phyloP scores from a whole-genome alignment of 208 protist genomes.

The Leptomonas seymouri region DNA sequence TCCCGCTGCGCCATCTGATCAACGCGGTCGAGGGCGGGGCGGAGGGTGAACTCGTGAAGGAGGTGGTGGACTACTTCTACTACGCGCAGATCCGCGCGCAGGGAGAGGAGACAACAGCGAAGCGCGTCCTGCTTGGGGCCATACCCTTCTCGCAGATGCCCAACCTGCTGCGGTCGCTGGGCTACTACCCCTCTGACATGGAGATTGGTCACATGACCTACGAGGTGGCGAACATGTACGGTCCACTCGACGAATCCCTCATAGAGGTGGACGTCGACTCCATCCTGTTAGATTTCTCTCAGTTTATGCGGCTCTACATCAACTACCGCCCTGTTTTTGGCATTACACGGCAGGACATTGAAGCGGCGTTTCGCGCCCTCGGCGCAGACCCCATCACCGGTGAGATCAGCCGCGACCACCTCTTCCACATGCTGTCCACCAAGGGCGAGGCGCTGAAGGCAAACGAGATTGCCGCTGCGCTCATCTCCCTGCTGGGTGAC shows the following conservation, averaged over 20 bases:
- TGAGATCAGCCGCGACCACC: slow-evolving; percentile 66
- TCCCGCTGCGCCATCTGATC: slow-evolving; percentile 88
- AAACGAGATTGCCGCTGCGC: slow-evolving; percentile 71
- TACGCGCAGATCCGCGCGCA: slow-evolving; percentile 95
- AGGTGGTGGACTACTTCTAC: slow-evolving; percentile 97
- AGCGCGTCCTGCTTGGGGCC: slow-evolving; percentile 87
- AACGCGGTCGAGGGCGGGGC: slow-evolving; percentile 90
- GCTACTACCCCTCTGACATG: slow-evolving; percentile 95
- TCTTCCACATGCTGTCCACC: slow-evolving; percentile 78
- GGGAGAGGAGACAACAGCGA: slow-evolving; percentile 94
- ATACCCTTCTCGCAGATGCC: slow-evolving; percentile 93
- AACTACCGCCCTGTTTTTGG: slow-evolving; percentile 95
- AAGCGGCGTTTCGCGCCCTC: slow-evolving; percentile 83
- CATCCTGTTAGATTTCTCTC: slow-evolving; percentile 88
- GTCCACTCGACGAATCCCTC: slow-evolving; percentile 53
- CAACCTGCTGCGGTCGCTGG: slow-evolving; percentile 95
- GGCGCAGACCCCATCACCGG: slow-evolving; percentile 76
- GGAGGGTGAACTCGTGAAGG: slow-evolving; percentile 90
- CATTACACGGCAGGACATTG: slow-evolving; percentile 89
- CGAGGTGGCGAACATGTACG: slow-evolving; percentile 90
- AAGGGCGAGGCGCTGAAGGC: slow-evolving; percentile 78
- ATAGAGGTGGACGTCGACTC: slow-evolving; percentile 75
- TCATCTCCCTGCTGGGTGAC: slow-evolving; percentile 89
- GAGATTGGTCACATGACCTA: slow-evolving; percentile 94
- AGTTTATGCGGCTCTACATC: slow-evolving; percentile 94